A percentile compares a stretch with the other conserved stretches of the same genome.
These are phyloP conservation scores for Aspergillus baeticus DNA, from an alignment of 495 filamentous ascomycete species.

Conservation along the genomic window DNA sequence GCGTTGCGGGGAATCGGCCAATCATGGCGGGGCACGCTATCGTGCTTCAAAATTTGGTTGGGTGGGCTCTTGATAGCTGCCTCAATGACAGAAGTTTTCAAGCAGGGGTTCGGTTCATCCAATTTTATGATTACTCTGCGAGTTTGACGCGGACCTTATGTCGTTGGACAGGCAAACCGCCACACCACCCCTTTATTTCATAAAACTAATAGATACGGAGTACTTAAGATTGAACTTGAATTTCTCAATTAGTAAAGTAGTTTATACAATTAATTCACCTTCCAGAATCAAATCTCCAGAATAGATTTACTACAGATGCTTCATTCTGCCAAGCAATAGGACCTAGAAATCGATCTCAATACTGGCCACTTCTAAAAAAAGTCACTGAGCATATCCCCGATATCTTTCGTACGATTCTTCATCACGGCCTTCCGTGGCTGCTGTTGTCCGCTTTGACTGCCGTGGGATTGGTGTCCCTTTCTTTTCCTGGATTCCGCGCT, in stretches of 20 bases:
- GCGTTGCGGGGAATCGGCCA: conserved; percentile 29
- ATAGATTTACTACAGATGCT: too few relatives aligned
- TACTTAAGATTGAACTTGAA: too few relatives aligned
- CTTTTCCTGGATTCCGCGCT: conserved; percentile 12
- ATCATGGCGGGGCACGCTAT: conserved; percentile 24
- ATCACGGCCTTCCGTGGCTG: conserved; percentile 21
- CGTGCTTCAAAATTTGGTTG: conserved; percentile 19
- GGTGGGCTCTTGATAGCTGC: not conserved
- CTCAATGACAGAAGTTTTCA: not conserved
- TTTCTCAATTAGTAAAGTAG: too few relatives aligned
- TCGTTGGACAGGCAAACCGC: too few relatives aligned
- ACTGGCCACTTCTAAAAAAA: too few relatives aligned
- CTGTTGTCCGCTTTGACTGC: not conserved
- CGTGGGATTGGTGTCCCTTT: conserved; percentile 2
- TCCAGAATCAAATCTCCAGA: too few relatives aligned
- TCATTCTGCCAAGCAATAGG: too few relatives aligned
- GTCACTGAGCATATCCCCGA: conserved; percentile 21
- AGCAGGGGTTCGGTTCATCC: not conserved
- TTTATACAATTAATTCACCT: too few relatives aligned
- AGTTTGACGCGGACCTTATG: too few relatives aligned
- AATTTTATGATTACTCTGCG: not conserved
- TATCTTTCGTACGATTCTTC: conserved; percentile 24
- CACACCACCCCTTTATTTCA: too few relatives aligned
- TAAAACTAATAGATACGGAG: too few relatives aligned
- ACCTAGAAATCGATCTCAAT: too few relatives aligned